Percentiles rank a stretch among this genome's conserved stretches.
phyloP scores from a whole-genome alignment of 2,329 filamentous ascomycete genomes.

The Neonectria magnoliae region DNA sequence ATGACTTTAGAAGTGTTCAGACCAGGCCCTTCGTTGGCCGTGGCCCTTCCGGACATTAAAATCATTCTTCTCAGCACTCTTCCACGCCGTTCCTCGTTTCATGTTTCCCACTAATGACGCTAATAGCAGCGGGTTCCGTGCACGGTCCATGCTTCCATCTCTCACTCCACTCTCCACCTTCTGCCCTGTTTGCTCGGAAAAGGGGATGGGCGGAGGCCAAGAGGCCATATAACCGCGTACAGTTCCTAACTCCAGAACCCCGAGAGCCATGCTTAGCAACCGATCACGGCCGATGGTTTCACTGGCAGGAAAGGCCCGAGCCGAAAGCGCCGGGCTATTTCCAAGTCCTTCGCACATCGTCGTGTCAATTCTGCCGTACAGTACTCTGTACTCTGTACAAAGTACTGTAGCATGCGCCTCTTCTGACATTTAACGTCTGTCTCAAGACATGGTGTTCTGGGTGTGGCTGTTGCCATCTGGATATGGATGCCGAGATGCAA shows the following conservation, averaged over 20 bases:
- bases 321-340: constrained; percentile 9
- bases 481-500: neutral
- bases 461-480: neutral
- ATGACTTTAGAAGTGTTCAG: constrained; percentile 1
- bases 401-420: neutral
- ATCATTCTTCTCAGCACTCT: constrained; percentile 23
- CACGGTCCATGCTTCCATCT: constrained; percentile 35
- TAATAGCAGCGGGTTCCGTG: constrained; percentile 32
- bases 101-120: constrained; percentile 43
- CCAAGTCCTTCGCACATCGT: neutral
- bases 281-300: constrained; percentile 7
- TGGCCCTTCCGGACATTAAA: constrained; percentile 34
- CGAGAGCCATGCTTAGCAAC: constrained; percentile 3
- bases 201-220: neutral
- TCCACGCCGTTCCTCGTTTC: constrained; percentile 35
- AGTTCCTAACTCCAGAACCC: constrained; percentile 4
- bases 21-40: constrained; percentile 21
- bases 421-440: constrained; percentile 10
- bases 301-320: constrained; percentile 9
- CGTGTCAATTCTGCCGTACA: neutral
- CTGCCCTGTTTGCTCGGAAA: constrained; percentile 10
- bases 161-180: constrained; percentile 28
- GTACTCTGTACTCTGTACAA: neutral
- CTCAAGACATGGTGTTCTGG: neutral
- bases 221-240: constrained; percentile 1